Evolutionary conservation across 2,329 filamentous ascomycete genomes (phyloP).

Genomic region (Dactylellina leptospora): DNA sequence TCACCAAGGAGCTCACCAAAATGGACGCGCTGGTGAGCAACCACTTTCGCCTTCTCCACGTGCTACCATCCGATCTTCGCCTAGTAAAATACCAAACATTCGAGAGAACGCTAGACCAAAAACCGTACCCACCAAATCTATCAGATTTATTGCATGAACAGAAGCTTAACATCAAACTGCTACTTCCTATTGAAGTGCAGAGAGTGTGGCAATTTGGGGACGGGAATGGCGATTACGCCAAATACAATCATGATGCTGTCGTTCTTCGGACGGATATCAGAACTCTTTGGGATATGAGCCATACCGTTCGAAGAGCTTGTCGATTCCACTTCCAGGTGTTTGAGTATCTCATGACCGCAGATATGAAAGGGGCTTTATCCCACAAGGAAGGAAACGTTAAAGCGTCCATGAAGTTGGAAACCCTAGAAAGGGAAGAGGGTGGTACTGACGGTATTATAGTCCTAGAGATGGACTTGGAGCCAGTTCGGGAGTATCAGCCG

Average conservation of each 20-base stretch:
- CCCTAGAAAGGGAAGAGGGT: not conserved
- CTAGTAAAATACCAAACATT: slow-evolving; percentile 28
- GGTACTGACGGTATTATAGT: not conserved
- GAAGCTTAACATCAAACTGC: slow-evolving; percentile 31
- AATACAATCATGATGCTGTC: slow-evolving; percentile 41
- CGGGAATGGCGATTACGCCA: not conserved
- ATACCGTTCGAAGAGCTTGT: slow-evolving; percentile 52
- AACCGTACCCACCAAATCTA: slow-evolving; percentile 29
- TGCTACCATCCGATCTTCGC: slow-evolving; percentile 2
- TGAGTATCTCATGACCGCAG: slow-evolving; percentile 12
- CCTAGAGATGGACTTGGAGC: slow-evolving; percentile 13
- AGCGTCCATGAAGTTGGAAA: not conserved
- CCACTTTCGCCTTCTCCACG: slow-evolving; percentile 6
- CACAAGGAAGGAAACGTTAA: not conserved
- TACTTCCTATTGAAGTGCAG: slow-evolving; percentile 31
- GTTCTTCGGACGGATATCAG: slow-evolving; percentile 44
- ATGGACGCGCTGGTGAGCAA: slow-evolving; percentile 17
- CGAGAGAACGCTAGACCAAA: not conserved
- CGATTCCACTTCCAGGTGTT: slow-evolving; percentile 53
- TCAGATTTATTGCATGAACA: slow-evolving; percentile 40
- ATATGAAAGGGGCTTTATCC: not conserved
- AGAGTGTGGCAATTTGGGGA: slow-evolving; percentile 21
- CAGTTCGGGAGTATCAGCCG: slow-evolving; percentile 7
- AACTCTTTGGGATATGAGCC: slow-evolving; percentile 53
- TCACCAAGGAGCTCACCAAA: not conserved